Evolutionary conservation across 208 protist genomes (phyloP).

Genomic region (Crithidia mellificae): DNA sequence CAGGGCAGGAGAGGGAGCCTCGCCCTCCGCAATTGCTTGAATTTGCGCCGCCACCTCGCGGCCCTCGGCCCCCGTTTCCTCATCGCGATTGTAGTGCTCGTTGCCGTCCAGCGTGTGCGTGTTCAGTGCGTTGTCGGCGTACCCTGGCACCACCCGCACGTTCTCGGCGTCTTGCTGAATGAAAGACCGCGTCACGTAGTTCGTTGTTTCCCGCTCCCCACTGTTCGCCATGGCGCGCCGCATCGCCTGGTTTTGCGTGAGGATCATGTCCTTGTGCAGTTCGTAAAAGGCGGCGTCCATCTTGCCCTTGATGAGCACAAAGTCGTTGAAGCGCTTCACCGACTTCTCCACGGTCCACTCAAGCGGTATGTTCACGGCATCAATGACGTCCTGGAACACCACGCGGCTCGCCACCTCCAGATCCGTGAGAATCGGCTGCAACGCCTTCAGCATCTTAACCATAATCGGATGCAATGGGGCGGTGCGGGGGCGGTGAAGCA

Average conservation of each 20-base stretch:
- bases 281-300: slow-evolving; percentile 38
- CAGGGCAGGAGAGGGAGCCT: background rate
- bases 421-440: slow-evolving; percentile 32
- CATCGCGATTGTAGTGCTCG: background rate
- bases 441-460: slow-evolving; percentile 29
- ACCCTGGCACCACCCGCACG: slow-evolving; percentile 26
- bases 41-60: background rate
- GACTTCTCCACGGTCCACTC: slow-evolving; percentile 38
- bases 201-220: background rate
- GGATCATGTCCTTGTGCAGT: slow-evolving; percentile 45
- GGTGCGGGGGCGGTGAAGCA: slow-evolving; percentile 43
- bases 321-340: slow-evolving; percentile 43
- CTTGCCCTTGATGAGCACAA: slow-evolving; percentile 43
- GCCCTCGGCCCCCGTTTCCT: background rate
- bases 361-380: slow-evolving; percentile 39
- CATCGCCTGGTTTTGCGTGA: slow-evolving; percentile 23
- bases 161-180: slow-evolving; percentile 24
- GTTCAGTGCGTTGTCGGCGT: slow-evolving; percentile 14
- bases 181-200: slow-evolving; percentile 30
- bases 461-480: slow-evolving; percentile 35
- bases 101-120: background rate
- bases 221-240: slow-evolving; percentile 15
- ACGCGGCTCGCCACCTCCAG: slow-evolving; percentile 37
- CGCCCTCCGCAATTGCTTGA: background rate
- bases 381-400: slow-evolving; percentile 68